Base-by-base conservation (phyloP, 1,284 basidiomycete species). In the Moesziomyces sp. region DNA sequence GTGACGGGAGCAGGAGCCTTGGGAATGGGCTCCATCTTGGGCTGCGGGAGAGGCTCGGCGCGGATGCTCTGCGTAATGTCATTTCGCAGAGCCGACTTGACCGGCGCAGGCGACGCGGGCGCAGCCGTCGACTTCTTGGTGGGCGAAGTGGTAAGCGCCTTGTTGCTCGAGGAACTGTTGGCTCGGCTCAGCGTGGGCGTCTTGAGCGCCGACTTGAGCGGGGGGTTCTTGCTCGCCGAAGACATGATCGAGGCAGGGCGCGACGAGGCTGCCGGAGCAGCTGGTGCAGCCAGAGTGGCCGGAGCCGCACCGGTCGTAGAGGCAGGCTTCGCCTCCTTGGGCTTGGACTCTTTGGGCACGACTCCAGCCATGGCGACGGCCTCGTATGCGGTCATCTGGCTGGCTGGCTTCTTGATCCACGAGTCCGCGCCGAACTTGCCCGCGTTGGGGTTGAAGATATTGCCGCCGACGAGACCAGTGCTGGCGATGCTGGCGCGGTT, bases 151-250 rank as follows among this genome's bases (percentile, higher is more conserved):
- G 52, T 14, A 13, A 48, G 7, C 10, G 40, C 50, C 38, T 68
- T 71, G 34, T 58, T 52, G 48, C 71, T 74, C 5, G 57, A 24
- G 24, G 40, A 54, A 57, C 71, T 77, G 52, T 66, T 69, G 42
- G 58, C 50, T 6, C 75, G 62, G 52, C 68, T 66, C 19, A 73
- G 40, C 6, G 66, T 63, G 16, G 70, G 65, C 16, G 67, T 55
- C 69, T 80, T 80, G 55, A 80, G 74, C 14, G 78, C 77, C 42
- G 78, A 78, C 63, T 79, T 80, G 47, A 80, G 67, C 28, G 78
- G 78, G 3, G 76, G 67, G 38, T 55, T 74, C 63, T 73, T 75
- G 43, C 55, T 64, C 6, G 72, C 72, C 34, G 72, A 74, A 9
- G 65, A 68, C 55, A 58, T 61, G 61, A 74, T 50, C 16, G 71